Base-by-base conservation (phyloP, 108 stramenopile species). In the Nannochloropsis salina region DNA sequence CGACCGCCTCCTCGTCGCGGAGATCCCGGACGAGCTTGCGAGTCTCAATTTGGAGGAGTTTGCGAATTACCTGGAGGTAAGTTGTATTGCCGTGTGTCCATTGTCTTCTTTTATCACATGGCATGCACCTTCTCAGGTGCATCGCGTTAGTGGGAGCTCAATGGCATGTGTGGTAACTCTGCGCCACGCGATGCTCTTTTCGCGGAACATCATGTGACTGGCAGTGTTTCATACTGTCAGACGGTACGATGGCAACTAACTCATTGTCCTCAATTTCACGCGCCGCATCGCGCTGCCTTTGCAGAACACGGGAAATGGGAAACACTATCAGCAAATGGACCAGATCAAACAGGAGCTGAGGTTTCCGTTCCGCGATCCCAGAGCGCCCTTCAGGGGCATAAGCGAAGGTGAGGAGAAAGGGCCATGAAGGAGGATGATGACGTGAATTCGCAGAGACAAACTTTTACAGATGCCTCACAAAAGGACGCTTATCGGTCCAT, bases 301-400 rank as follows among this genome's bases (percentile, higher is more conserved):
- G 47, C 47, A 51, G 47, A 51, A 51, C 47, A 51, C 47, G 61
- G 89, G 89, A 79, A 74, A 86, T 74, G 89, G 89, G 11, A 86
- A 89, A 84, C 89, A 86, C 9, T 82, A 45, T 4, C 41, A 44
- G 74, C 89, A 89, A 84, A 83, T 89, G 2, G 89, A 89, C 44
- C 80, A 81, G 80, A 86, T 89, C 84, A 86, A 86, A 41, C 86
- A 86, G 47, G 89, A 89, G 45, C 83, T 86, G 5, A 82, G 89
- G 3, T 15, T 9, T 45, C 84, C 84, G 31, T 84, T 44, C 18
- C 86, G 89, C 42, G 89, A 89, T 83, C 80, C 83, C 21, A 47
- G 89, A 42, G 18, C 43, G 42, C 89, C 89, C 6, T 86, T 86
- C 86, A 6, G 43, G 15, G 42, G 21, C 12, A 79, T 85, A 8